Evolutionary conservation across 352 stramenopile species (phyloP).

Genomic region (Halophytophthora polymorphica): DNA sequence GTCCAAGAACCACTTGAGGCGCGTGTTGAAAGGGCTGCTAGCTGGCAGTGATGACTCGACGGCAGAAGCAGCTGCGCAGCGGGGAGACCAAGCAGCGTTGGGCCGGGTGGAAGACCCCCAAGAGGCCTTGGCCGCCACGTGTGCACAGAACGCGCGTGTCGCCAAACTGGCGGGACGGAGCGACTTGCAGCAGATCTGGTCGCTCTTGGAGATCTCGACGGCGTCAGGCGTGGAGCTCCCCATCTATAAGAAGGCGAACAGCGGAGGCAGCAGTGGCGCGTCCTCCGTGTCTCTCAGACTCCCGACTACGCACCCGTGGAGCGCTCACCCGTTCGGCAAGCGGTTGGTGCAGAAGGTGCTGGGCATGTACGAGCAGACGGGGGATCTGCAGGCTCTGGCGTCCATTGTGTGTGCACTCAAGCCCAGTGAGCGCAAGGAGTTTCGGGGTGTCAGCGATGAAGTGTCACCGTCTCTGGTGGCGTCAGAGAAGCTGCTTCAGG

Average conservation of each 20-base stretch:
- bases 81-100: conserved; percentile 1
- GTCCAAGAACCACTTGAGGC: conserved; percentile 37
- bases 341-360: conserved; percentile 74
- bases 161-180: conserved; percentile 49
- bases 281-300: conserved; percentile 23
- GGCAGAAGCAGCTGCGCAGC: conserved; percentile 1
- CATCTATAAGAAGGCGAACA: conserved; percentile 36
- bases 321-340: conserved; percentile 76
- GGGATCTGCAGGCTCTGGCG: conserved; percentile 70
- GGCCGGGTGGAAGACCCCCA: conserved; percentile 7
- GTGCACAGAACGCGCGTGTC: conserved; percentile 57
- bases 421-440: conserved; percentile 27
- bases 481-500: conserved; percentile 31
- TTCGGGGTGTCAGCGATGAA: conserved; percentile 8
- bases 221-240: conserved; percentile 46
- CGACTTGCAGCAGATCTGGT: conserved; percentile 83
- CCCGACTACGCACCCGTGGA: conserved; percentile 63
- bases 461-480: conserved; percentile 18
- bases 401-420: conserved; percentile 76
- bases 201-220: conserved; percentile 65
- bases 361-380: conserved; percentile 73
- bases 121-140: conserved; percentile 30
- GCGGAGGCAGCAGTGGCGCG: neutral
- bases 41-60: conserved; percentile 10
- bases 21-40: conserved; percentile 41